Evolutionary conservation across 2,329 filamentous ascomycete species (phyloP).

Genomic region (Trichoderma koningiopsis): DNA sequence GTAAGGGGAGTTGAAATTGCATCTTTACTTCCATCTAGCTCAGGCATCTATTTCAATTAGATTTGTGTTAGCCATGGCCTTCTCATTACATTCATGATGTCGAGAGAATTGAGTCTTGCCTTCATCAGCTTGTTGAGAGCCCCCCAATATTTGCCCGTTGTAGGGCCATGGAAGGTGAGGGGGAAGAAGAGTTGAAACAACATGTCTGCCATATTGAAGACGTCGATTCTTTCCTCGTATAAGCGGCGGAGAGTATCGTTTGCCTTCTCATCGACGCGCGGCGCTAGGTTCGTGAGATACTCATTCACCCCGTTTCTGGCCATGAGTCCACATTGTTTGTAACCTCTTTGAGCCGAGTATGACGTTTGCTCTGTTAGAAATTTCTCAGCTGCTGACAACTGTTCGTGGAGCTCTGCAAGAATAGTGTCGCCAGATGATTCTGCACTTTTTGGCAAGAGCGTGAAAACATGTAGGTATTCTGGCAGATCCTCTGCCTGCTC

Average conservation of each 20-base stretch:
- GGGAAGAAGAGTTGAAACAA: conserved; percentile 50
- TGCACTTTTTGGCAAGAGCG: conserved; percentile 26
- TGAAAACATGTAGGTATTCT: conserved; percentile 32
- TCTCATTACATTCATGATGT: not conserved
- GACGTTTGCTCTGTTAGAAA: conserved; percentile 35
- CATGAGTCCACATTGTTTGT: conserved; percentile 33
- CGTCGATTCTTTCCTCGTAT: conserved; percentile 41
- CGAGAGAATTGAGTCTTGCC: conserved; percentile 31
- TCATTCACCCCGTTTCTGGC: conserved; percentile 33
- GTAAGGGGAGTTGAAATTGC: not conserved
- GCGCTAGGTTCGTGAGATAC: conserved; percentile 32
- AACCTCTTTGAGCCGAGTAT: conserved; percentile 35
- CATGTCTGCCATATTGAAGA: conserved; percentile 46
- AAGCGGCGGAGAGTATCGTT: conserved; percentile 31
- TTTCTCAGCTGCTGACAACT: conserved; percentile 33
- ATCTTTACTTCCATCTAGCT: conserved; percentile 18
- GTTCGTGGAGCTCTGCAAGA: conserved; percentile 13
- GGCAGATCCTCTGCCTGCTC: not conserved
- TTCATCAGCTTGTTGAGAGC: conserved; percentile 38
- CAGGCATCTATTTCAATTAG: conserved; percentile 23
- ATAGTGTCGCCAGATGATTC: not conserved
- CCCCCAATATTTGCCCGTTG: conserved; percentile 48
- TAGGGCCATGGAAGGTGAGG: conserved; percentile 39
- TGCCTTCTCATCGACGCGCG: conserved; percentile 31
- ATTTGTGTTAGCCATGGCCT: not conserved